Conservation (phyloP, 1,139 yeast species). For the Zygosaccharomyces pseudobailii region DNA sequence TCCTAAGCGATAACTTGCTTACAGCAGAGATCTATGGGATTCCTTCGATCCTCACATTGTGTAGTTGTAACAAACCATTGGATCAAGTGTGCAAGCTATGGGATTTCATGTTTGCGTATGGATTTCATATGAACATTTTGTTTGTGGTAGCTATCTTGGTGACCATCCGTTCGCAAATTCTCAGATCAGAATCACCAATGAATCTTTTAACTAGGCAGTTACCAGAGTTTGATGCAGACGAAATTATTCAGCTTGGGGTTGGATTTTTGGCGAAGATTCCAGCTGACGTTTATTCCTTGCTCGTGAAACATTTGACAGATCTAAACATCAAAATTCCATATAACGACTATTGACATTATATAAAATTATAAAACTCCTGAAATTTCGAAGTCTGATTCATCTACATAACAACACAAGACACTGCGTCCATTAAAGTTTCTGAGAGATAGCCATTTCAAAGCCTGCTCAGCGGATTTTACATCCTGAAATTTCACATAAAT, state of each 20-base stretch:
- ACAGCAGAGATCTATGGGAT: slow-evolving; percentile 86
- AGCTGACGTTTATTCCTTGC: slow-evolving; percentile 56
- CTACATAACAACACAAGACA: slow-evolving; percentile 59
- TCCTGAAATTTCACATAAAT: slow-evolving; percentile 62
- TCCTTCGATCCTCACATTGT: slow-evolving; percentile 79
- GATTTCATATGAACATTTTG: slow-evolving; percentile 80
- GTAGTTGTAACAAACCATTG: slow-evolving; percentile 88
- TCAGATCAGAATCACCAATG: slow-evolving; percentile 63
- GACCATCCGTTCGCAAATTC: slow-evolving; percentile 56
- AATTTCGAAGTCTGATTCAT: slow-evolving; percentile 50
- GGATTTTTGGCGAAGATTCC: slow-evolving; percentile 81
- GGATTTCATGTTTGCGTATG: slow-evolving; percentile 91
- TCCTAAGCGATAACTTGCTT: slow-evolving; percentile 39
- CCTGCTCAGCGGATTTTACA: slow-evolving; percentile 49
- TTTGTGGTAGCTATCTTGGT: slow-evolving; percentile 83
- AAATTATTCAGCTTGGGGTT: slow-evolving; percentile 70
- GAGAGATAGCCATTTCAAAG: slow-evolving; percentile 64
- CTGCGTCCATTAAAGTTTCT: slow-evolving; percentile 64
- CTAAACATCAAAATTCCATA: slow-evolving; percentile 17
- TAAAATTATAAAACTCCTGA: slow-evolving; percentile 7
- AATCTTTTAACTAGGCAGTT: slow-evolving; percentile 58
- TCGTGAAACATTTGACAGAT: slow-evolving; percentile 71
- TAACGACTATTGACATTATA: slow-evolving; percentile 6
- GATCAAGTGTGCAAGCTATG: slow-evolving; percentile 70
- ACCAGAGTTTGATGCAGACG: slow-evolving; percentile 68